phyloP scores from a whole-genome alignment of 345 rosid genomes.

The Litchi chinensis region DNA sequence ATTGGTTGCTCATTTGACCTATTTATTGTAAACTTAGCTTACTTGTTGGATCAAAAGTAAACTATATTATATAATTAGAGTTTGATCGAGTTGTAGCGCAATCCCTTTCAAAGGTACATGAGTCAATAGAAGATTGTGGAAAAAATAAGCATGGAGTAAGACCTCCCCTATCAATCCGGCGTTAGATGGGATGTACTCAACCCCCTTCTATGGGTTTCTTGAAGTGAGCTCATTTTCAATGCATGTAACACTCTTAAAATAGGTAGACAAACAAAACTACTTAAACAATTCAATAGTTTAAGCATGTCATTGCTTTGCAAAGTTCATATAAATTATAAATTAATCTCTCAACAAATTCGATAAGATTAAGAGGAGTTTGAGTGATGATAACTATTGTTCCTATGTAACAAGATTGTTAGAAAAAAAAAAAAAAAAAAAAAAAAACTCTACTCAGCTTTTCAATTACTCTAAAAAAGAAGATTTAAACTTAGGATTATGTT shows the following conservation, averaged over 20 bases:
- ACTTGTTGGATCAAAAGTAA: not conserved
- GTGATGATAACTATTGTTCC: too few species aligned
- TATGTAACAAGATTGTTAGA: too few species aligned
- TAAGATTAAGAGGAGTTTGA: too few species aligned
- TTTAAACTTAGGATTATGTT: too few species aligned
- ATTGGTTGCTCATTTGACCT: not conserved
- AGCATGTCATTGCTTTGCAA: not conserved
- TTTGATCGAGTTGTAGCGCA: not conserved
- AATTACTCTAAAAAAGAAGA: too few species aligned
- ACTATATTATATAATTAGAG: not conserved
- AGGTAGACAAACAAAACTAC: too few species aligned
- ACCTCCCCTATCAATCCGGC: constrained; percentile 41
- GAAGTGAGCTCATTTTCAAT: too few species aligned
- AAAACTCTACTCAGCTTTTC: too few species aligned
- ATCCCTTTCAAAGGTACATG: constrained; percentile 24
- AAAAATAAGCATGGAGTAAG: constrained; percentile 4
- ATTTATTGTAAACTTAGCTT: not conserved
- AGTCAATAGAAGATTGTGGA: constrained; percentile 21
- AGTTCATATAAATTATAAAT: not conserved
- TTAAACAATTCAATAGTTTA: too few species aligned
- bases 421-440: too few species aligned
- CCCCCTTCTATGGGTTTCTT: not conserved
- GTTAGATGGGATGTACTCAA: constrained; percentile 33
- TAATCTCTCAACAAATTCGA: too few species aligned
- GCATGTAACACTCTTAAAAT: too few species aligned